These are phyloP conservation scores for Candida sithepensis DNA, from an alignment of 805 yeast species.

Conservation along the genomic window DNA sequence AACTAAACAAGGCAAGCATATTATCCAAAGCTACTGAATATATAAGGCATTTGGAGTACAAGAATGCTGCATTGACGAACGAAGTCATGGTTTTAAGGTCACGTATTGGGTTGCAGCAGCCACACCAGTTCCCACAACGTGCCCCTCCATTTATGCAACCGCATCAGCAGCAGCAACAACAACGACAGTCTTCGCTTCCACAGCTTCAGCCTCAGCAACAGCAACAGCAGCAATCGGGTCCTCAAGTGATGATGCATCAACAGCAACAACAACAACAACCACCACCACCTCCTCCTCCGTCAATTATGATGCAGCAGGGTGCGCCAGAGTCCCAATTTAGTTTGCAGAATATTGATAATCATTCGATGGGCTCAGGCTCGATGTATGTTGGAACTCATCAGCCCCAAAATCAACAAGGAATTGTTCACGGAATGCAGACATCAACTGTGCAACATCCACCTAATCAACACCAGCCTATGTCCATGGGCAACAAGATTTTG, in stretches of 20 bases:
- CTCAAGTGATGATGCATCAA: neutral
- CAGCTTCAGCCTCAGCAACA: slow-evolving; percentile 9
- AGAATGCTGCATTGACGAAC: slow-evolving; percentile 46
- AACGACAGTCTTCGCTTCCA: slow-evolving; percentile 9
- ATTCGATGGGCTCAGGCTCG: neutral
- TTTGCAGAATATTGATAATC: neutral
- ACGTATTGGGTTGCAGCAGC: slow-evolving; percentile 8
- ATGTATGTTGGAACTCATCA: neutral
- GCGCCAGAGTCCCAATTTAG: slow-evolving; percentile 1
- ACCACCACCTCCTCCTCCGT: neutral
- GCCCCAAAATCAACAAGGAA: neutral
- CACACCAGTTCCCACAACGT: slow-evolving; percentile 4
- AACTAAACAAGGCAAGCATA: slow-evolving; percentile 75
- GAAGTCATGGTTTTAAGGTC: slow-evolving; percentile 50
- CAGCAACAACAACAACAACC: neutral
- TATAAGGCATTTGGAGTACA: slow-evolving; percentile 64
- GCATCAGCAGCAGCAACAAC: neutral
- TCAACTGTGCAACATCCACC: slow-evolving; percentile 10
- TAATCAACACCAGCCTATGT: slow-evolving; percentile 15
- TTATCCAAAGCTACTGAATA: slow-evolving; percentile 78
- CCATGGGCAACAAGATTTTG: slow-evolving; percentile 24
- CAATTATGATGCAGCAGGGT: slow-evolving; percentile 1
- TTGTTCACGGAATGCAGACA: neutral
- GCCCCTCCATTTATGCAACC: neutral
- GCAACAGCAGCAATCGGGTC: neutral